Percentiles rank a stretch among this genome's conserved stretches.
Evolutionary conservation across 441 rosid species (phyloP).

Genomic region (Populus hybrid): DNA sequence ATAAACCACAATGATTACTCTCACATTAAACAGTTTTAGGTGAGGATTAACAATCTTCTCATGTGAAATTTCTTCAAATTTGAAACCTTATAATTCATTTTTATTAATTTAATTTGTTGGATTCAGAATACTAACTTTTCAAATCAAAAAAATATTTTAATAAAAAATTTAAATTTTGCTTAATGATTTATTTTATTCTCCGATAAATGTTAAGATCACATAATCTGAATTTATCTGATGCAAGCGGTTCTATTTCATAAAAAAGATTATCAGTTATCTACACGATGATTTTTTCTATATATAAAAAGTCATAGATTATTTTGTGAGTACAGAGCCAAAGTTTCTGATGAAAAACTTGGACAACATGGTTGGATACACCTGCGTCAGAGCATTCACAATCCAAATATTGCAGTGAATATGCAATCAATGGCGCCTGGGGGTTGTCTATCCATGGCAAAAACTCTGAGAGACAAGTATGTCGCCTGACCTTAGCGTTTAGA

Average conservation of each 20-base stretch:
- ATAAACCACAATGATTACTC: background rate
- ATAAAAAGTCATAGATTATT: background rate
- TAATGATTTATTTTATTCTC: background rate
- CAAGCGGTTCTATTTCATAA: background rate
- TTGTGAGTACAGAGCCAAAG: constrained; percentile 25
- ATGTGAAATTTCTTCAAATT: too few species aligned
- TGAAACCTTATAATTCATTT: too few species aligned
- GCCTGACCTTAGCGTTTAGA: background rate
- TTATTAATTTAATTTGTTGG: background rate
- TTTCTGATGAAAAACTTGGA: constrained; percentile 50
- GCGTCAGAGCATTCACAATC: constrained; percentile 92
- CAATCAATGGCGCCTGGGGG: constrained; percentile 73
- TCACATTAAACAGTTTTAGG: too few species aligned
- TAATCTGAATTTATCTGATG: background rate
- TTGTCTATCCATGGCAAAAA: constrained; percentile 50
- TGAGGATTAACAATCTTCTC: too few species aligned
- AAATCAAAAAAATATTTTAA: too few species aligned
- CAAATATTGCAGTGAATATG: constrained; percentile 76
- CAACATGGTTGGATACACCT: constrained; percentile 78
- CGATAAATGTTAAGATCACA: background rate
- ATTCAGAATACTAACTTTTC: background rate
- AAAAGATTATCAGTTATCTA: background rate
- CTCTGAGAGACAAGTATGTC: constrained; percentile 51
- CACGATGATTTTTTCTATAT: background rate
- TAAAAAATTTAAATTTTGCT: background rate